Conservation (phyloP, 805 yeast species). For the Geotrichum ghanense region DNA sequence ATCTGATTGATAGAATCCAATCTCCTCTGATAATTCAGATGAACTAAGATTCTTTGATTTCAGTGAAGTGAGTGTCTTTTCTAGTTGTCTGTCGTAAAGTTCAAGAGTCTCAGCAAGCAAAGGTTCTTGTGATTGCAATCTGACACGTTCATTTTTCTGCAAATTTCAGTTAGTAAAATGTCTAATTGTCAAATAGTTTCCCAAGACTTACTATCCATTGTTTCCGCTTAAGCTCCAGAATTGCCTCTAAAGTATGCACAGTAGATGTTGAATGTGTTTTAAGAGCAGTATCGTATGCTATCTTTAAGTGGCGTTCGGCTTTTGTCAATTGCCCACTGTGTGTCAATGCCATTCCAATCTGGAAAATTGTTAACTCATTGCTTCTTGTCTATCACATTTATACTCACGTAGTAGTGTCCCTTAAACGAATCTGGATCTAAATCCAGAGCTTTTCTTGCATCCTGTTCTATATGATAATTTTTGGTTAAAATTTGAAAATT, state of each 20-base stretch:
- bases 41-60: background rate
- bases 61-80: background rate
- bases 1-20: conserved; percentile 11
- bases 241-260: conserved; percentile 15
- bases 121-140: conserved; percentile 14
- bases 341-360: conserved; percentile 19
- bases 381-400: conserved; percentile 1
- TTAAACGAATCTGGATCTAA: conserved; percentile 17
- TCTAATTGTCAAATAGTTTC: background rate
- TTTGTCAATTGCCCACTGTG: conserved; percentile 19
- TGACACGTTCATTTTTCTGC: conserved; percentile 13
- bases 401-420: conserved; percentile 16
- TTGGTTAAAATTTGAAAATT: background rate
- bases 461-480: conserved; percentile 10
- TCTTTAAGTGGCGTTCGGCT: conserved; percentile 17
- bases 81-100: conserved; percentile 7
- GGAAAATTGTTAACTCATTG: background rate
- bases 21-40: conserved; percentile 14
- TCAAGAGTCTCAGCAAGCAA: conserved; percentile 18
- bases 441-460: conserved; percentile 19
- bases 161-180: no score
- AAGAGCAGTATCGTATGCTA: conserved; percentile 22
- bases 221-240: conserved; percentile 16
- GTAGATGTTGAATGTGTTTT: conserved; percentile 19
- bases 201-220: conserved; percentile 15